A percentile compares a stretch with the other conserved stretches of the same genome.
These are phyloP conservation scores for Phallus indusiatus DNA, from an alignment of 768 basidiomycete species.

Conservation along the genomic window DNA sequence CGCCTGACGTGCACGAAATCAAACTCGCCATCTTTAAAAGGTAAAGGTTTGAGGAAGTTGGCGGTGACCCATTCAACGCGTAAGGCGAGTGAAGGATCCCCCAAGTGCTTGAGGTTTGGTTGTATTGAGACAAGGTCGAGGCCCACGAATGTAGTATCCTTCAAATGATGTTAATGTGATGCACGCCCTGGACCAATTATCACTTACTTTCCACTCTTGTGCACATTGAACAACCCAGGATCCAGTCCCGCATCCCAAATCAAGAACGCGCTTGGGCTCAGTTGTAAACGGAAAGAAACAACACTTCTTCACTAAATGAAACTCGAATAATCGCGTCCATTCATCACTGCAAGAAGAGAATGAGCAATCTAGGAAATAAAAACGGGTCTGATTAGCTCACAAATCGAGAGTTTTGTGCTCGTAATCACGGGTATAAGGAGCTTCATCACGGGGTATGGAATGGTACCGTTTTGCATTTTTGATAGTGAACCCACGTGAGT, in stretches of 20 bases:
- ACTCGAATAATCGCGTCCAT: constrained; percentile 52
- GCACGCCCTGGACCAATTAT: not conserved
- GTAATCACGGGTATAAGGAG: constrained; percentile 64
- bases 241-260: constrained; percentile 71
- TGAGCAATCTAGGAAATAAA: constrained; percentile 1
- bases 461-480: constrained; percentile 48
- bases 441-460: constrained; percentile 36
- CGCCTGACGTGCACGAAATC: constrained; percentile 73
- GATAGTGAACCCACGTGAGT: constrained; percentile 3
- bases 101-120: constrained; percentile 54
- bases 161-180: not conserved
- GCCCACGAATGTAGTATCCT: constrained; percentile 27
- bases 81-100: constrained; percentile 43
- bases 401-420: constrained; percentile 53
- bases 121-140: constrained; percentile 66
- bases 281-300: constrained; percentile 58
- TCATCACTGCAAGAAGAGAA: constrained; percentile 39
- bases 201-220: constrained; percentile 46
- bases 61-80: constrained; percentile 65
- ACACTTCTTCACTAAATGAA: constrained; percentile 44
- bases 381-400: constrained; percentile 32
- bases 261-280: constrained; percentile 55
- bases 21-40: constrained; percentile 64
- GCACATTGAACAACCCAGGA: constrained; percentile 65
- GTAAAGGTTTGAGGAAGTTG: constrained; percentile 62